Conservation (phyloP, 352 stramenopile species). For the Thraustochytrium striatum region DNA sequence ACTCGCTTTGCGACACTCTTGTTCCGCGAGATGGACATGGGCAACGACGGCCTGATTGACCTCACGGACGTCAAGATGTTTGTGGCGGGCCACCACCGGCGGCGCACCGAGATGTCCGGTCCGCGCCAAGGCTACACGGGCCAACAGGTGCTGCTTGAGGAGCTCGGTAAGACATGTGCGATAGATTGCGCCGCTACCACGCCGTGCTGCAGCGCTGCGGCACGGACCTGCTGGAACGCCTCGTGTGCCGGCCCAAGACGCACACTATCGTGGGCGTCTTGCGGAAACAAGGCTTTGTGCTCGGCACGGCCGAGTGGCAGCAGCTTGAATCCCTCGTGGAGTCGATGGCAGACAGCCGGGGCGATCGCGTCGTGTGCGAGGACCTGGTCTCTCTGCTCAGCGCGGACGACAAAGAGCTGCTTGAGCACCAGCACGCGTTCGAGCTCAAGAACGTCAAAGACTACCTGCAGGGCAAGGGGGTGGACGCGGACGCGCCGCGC, state of each 20-base stretch:
- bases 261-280: neutral
- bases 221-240: constrained; percentile 15
- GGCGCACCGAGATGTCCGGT: neutral
- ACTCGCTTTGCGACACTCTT: neutral
- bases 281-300: constrained; percentile 33
- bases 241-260: neutral
- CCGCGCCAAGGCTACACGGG: neutral
- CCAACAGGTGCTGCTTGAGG: neutral
- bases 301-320: constrained; percentile 5
- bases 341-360: neutral
- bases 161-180: constrained; percentile 34
- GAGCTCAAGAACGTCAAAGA: neutral
- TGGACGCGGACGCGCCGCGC: neutral
- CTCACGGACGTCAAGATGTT: constrained; percentile 43
- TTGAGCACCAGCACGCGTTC: neutral
- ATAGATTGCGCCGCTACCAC: constrained; percentile 13
- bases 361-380: constrained; percentile 33
- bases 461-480: neutral
- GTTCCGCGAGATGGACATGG: constrained; percentile 33
- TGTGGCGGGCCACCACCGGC: neutral
- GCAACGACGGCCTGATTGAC: constrained; percentile 8
- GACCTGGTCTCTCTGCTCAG: neutral
- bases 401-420: neutral
- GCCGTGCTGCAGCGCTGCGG: constrained; percentile 24
- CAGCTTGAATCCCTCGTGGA: constrained; percentile 16